phyloP scores from a whole-genome alignment of 306 rosid genomes.

The Castanospermum australe region DNA sequence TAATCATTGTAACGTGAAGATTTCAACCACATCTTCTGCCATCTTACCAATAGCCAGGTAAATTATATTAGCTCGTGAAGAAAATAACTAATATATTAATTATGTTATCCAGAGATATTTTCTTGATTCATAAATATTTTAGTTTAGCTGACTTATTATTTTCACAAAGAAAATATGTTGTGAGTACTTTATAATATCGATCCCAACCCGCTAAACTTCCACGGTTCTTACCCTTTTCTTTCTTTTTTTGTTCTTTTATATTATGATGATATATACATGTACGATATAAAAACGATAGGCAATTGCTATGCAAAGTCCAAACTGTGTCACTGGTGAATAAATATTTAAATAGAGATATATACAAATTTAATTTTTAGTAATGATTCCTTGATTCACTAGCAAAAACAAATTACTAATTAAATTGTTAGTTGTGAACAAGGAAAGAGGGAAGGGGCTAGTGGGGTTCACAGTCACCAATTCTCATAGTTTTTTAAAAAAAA shows the following conservation, averaged over 20 bases:
- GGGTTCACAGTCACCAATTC: too few relatives aligned
- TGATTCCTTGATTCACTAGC: too few relatives aligned
- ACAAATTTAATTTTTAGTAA: too few relatives aligned
- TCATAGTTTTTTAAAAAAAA: too few relatives aligned
- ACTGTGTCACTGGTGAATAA: too few relatives aligned
- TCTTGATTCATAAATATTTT: not conserved
- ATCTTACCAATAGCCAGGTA: not conserved
- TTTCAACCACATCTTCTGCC: conserved; percentile 7
- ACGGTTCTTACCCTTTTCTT: not conserved
- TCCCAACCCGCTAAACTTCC: not conserved
- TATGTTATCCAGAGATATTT: not conserved
- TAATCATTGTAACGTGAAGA: conserved; percentile 17
- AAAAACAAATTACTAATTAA: too few relatives aligned
- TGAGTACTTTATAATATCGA: not conserved
- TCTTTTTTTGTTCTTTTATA: not conserved
- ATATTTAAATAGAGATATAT: too few relatives aligned
- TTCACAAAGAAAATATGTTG: not conserved
- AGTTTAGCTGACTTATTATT: not conserved
- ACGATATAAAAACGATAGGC: too few relatives aligned
- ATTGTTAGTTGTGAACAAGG: too few relatives aligned
- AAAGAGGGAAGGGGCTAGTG: too few relatives aligned
- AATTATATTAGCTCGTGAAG: not conserved
- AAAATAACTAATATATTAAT: not conserved
- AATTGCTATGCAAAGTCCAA: too few relatives aligned
- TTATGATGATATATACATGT: too few relatives aligned